phyloP scores from a whole-genome alignment of 2,329 filamentous ascomycete genomes.

The Botrytis paeoniae region DNA sequence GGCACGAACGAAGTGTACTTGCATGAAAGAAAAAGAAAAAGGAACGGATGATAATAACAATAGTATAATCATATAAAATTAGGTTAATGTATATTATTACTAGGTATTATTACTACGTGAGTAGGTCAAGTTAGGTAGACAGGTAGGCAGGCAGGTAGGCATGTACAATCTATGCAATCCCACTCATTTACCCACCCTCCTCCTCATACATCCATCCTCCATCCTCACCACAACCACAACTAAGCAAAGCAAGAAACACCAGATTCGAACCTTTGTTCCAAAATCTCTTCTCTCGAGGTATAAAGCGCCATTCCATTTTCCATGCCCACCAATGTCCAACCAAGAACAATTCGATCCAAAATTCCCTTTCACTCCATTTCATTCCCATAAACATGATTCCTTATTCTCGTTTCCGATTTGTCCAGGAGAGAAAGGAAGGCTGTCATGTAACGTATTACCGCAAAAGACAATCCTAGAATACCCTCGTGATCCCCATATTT shows the following conservation, averaged over 20 bases:
- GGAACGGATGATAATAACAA: too few species aligned
- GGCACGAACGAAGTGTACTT: too few species aligned
- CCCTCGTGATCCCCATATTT: not conserved
- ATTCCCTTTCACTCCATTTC: not conserved
- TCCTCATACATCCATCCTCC: too few species aligned
- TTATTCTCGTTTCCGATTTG: not conserved
- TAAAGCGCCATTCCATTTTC: not conserved
- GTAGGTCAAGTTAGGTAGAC: too few species aligned
- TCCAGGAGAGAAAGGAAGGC: not conserved
- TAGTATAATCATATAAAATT: not conserved
- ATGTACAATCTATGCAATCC: not conserved
- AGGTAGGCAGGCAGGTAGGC: not conserved
- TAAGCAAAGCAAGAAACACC: not conserved
- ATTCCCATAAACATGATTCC: not conserved
- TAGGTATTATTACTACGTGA: not conserved
- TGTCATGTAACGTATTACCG: not conserved
- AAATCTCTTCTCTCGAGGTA: not conserved
- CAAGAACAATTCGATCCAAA: not conserved
- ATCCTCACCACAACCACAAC: not conserved
- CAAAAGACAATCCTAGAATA: not conserved
- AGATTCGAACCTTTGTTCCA: not conserved
- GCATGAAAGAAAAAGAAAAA: too few species aligned
- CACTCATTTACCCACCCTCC: not conserved
- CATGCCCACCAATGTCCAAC: not conserved
- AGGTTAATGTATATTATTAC: not conserved